These are phyloP conservation scores for Erythrophleum fordii DNA, from an alignment of 306 rosid species.

Conservation along the genomic window DNA sequence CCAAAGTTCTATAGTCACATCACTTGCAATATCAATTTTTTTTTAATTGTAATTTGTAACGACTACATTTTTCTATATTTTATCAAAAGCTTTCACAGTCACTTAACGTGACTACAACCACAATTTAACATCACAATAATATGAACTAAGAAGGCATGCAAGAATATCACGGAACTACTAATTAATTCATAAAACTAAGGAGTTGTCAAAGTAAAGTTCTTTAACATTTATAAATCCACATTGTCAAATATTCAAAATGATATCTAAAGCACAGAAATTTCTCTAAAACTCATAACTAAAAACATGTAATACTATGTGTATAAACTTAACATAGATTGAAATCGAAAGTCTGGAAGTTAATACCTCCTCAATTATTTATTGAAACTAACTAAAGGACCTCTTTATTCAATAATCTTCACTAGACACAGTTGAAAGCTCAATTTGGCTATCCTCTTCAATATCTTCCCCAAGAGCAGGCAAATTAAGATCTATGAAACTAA, in stretches of 20 bases:
- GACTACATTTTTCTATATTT: no score
- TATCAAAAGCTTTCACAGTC: no score
- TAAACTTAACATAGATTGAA: neutral
- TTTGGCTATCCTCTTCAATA: slow-evolving; percentile 10
- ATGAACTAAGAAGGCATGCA: neutral
- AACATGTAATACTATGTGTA: neutral
- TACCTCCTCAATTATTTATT: neutral
- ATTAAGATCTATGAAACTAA: slow-evolving; percentile 53
- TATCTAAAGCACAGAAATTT: slow-evolving; percentile 6
- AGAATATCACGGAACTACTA: neutral
- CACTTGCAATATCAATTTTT: no score
- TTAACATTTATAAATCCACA: slow-evolving; percentile 10
- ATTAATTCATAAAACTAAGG: neutral
- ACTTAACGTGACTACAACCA: neutral
- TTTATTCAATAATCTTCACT: neutral
- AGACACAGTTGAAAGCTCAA: neutral
- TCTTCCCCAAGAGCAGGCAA: slow-evolving; percentile 47
- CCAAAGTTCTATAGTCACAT: no score
- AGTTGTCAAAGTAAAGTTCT: slow-evolving; percentile 12
- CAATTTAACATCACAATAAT: neutral
- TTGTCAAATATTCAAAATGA: slow-evolving; percentile 20
- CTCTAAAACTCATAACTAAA: slow-evolving; percentile 6
- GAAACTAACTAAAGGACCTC: neutral
- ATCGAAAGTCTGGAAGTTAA: neutral
- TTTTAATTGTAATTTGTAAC: no score